These are phyloP conservation scores for Trichothecium roseum DNA, from an alignment of 2,329 filamentous ascomycete genomes.

Conservation along the genomic window DNA sequence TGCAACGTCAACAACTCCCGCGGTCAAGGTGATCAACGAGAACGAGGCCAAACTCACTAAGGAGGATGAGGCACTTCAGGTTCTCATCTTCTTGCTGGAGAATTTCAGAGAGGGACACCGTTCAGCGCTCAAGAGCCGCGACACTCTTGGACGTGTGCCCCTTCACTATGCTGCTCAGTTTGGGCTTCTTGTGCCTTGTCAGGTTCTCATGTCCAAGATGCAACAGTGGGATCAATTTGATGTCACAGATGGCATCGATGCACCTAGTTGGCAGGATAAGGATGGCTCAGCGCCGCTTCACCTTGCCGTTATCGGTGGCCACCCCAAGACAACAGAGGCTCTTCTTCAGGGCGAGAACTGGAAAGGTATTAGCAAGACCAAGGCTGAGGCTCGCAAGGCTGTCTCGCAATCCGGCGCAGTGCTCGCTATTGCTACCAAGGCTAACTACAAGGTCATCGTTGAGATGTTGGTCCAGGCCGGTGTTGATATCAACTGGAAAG, in stretches of 20 bases:
- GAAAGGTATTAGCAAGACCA: constrained; percentile 52
- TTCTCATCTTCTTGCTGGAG: constrained; percentile 55
- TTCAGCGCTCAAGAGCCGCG: constrained; percentile 53
- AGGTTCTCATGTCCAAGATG: constrained; percentile 80
- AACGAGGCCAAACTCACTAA: constrained; percentile 58
- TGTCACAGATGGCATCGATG: constrained; percentile 76
- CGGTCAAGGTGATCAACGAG: constrained; percentile 49
- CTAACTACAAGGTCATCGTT: constrained; percentile 77
- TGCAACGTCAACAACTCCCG: constrained; percentile 54
- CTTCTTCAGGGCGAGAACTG: constrained; percentile 74
- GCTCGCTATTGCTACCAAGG: constrained; percentile 76
- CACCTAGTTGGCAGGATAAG: constrained; percentile 78
- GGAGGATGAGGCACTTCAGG: constrained; percentile 65
- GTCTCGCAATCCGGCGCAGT: constrained; percentile 81
- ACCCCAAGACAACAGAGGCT: constrained; percentile 73
- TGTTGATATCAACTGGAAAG: constrained; percentile 88
- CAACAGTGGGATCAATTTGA: constrained; percentile 83
- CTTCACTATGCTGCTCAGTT: constrained; percentile 93
- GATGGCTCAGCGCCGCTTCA: constrained; percentile 89
- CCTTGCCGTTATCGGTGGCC: constrained; percentile 83
- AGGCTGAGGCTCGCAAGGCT: constrained; percentile 53
- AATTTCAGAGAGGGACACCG: constrained; percentile 59
- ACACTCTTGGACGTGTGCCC: constrained; percentile 73
- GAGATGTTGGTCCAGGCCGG: constrained; percentile 80
- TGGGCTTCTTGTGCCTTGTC: constrained; percentile 82